These are phyloP conservation scores for Cladosporium sp. DNA, from an alignment of 2,329 filamentous ascomycete genomes.

Conservation along the genomic window DNA sequence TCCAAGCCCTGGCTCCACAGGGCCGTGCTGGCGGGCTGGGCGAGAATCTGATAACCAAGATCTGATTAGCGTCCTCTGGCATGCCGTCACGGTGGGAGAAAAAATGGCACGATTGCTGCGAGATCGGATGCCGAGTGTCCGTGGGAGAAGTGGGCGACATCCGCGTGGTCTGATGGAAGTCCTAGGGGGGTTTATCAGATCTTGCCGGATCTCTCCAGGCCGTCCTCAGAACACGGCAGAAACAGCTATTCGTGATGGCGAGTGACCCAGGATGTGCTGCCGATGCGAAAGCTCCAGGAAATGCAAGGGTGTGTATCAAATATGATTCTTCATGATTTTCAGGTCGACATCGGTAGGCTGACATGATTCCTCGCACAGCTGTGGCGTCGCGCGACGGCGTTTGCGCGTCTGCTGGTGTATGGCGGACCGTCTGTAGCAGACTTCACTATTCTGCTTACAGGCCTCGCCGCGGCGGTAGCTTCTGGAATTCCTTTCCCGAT, in stretches of 20 bases:
- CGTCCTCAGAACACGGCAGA: neutral
- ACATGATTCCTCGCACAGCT: neutral
- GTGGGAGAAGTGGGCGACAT: neutral
- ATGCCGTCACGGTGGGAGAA: neutral
- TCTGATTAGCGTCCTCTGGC: slow-evolving; percentile 9
- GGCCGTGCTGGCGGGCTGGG: slow-evolving; percentile 9
- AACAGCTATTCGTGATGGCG: neutral
- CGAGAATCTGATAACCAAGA: slow-evolving; percentile 10
- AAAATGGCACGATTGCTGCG: slow-evolving; percentile 5
- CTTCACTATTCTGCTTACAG: slow-evolving; percentile 29
- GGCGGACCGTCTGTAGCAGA: slow-evolving; percentile 3
- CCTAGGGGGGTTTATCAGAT: slow-evolving; percentile 4
- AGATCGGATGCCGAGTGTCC: slow-evolving; percentile 2
- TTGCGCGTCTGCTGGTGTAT: slow-evolving; percentile 1
- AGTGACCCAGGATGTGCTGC: neutral
- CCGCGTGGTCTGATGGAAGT: neutral
- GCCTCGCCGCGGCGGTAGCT: slow-evolving; percentile 44
- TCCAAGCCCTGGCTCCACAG: slow-evolving; percentile 1
- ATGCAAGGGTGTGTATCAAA: neutral
- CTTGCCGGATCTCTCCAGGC: slow-evolving; percentile 2
- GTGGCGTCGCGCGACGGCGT: slow-evolving; percentile 7
- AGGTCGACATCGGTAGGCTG: too few relatives aligned
- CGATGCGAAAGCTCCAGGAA: neutral
- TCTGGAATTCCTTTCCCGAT: slow-evolving; percentile 58
- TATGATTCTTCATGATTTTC: too few relatives aligned